Conservation (phyloP, 2,329 filamentous ascomycete species). For the Dactylellina haptotyla region DNA sequence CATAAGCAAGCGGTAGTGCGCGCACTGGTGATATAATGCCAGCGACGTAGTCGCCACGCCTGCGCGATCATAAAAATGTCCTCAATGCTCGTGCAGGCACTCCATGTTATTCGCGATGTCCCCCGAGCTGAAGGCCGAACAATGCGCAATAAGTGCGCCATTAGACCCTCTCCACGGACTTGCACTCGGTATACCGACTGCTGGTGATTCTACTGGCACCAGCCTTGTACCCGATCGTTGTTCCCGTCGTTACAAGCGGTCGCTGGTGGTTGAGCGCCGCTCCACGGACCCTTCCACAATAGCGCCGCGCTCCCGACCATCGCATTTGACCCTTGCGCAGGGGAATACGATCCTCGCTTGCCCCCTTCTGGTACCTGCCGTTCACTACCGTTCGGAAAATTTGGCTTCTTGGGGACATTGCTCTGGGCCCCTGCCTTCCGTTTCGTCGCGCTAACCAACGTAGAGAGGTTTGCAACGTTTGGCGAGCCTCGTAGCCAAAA, state of each 20-base stretch:
- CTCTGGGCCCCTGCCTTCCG: conserved; percentile 32
- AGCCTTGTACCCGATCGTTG: not conserved
- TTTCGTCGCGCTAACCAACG: conserved; percentile 24
- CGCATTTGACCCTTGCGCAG: not conserved
- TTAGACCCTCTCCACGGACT: no score
- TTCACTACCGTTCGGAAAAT: conserved; percentile 35
- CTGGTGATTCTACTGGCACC: no score
- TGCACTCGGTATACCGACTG: no score
- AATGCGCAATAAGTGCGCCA: no score
- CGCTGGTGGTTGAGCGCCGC: conserved; percentile 6
- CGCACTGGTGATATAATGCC: no score
- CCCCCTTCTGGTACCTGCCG: conserved; percentile 22
- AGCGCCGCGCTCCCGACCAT: not conserved
- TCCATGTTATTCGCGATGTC: no score
- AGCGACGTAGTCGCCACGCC: no score
- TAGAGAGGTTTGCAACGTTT: conserved; percentile 1
- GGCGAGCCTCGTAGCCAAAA: not conserved
- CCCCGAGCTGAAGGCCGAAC: no score
- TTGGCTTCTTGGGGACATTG: conserved; percentile 23
- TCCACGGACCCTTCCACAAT: conserved; percentile 29
- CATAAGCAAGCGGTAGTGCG: no score
- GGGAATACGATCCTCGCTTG: conserved; percentile 27
- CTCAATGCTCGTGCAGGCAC: no score
- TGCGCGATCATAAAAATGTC: no score
- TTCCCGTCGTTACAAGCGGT: not conserved